Percentiles rank a stretch among this genome's conserved stretches.
phyloP scores from a whole-genome alignment of 2,329 filamentous ascomycete genomes.

The Passalora sequoiae region DNA sequence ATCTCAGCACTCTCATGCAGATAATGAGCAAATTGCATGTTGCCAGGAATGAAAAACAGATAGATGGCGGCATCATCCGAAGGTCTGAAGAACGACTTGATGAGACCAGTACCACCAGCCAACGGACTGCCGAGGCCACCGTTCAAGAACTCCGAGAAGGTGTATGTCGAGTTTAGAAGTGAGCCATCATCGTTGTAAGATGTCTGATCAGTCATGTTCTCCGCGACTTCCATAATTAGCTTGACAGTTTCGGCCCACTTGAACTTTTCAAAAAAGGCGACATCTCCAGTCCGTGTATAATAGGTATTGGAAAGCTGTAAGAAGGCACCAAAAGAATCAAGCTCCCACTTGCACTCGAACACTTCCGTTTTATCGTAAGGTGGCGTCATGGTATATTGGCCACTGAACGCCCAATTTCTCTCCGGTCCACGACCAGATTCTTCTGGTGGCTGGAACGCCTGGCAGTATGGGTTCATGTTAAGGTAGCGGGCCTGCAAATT shows the following conservation, averaged over 20 bases:
- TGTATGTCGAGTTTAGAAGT: slow-evolving; percentile 43
- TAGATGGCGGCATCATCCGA: slow-evolving; percentile 49
- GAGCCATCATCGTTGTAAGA: slow-evolving; percentile 45
- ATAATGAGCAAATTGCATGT: slow-evolving; percentile 69
- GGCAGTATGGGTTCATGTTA: slow-evolving; percentile 53
- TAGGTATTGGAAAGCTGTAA: slow-evolving; percentile 47
- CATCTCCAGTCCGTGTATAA: slow-evolving; percentile 45
- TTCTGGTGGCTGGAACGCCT: slow-evolving; percentile 49
- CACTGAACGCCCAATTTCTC: slow-evolving; percentile 36
- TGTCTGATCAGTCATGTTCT: slow-evolving; percentile 45
- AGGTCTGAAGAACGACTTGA: slow-evolving; percentile 48
- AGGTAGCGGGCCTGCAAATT: slow-evolving; percentile 68
- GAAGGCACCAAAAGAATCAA: slow-evolving; percentile 50
- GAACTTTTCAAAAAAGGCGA: slow-evolving; percentile 46
- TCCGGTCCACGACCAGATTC: slow-evolving; percentile 42
- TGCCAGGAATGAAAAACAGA: slow-evolving; percentile 47
- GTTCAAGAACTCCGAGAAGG: slow-evolving; percentile 49
- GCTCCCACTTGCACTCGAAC: slow-evolving; percentile 52
- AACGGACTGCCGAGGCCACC: slow-evolving; percentile 48
- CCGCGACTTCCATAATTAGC: slow-evolving; percentile 41
- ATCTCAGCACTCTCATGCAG: slow-evolving; percentile 52
- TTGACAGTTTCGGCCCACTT: slow-evolving; percentile 45
- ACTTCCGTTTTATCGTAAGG: slow-evolving; percentile 41
- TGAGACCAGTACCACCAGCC: slow-evolving; percentile 45
- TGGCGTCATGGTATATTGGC: slow-evolving; percentile 42